phyloP scores from a whole-genome alignment of 805 yeast genomes.

The Debaryomyces castellii region DNA sequence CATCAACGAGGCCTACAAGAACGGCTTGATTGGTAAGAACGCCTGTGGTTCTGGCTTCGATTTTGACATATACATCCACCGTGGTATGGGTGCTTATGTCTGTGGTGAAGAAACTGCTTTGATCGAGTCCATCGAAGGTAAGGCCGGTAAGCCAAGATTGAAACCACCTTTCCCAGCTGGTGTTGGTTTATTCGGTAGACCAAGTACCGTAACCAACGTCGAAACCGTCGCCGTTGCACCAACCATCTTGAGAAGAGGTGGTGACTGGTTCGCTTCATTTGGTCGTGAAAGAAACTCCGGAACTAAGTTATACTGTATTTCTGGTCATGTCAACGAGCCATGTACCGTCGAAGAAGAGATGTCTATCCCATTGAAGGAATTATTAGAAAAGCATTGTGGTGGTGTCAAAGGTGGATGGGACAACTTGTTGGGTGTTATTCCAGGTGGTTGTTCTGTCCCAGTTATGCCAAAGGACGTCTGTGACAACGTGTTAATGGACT shows the following conservation, averaged over 20 bases:
- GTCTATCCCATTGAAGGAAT: slow-evolving; percentile 83
- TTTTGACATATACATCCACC: slow-evolving; percentile 80
- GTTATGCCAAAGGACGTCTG: slow-evolving; percentile 68
- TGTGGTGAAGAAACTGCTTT: slow-evolving; percentile 93
- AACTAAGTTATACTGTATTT: slow-evolving; percentile 79
- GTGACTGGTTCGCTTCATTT: slow-evolving; percentile 79
- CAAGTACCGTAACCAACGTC: slow-evolving; percentile 87
- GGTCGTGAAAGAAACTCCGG: slow-evolving; percentile 87
- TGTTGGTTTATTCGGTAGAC: slow-evolving; percentile 87
- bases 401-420: slow-evolving; percentile 94
- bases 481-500: slow-evolving; percentile 78
- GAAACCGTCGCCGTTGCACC: slow-evolving; percentile 92
- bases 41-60: slow-evolving; percentile 87
- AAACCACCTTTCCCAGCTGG: slow-evolving; percentile 97
- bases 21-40: slow-evolving; percentile 76
- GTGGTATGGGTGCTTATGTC: slow-evolving; percentile 92
- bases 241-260: slow-evolving; percentile 85
- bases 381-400: slow-evolving; percentile 86
- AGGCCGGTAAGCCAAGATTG: slow-evolving; percentile 90
- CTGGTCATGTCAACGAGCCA: slow-evolving; percentile 90
- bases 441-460: slow-evolving; percentile 90
- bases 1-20: slow-evolving; percentile 82
- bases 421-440: slow-evolving; percentile 80
- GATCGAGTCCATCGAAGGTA: slow-evolving; percentile 87
- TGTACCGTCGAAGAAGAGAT: slow-evolving; percentile 93